These are phyloP conservation scores for Leishmania martiniquensis DNA, from an alignment of 208 protist species.

Conservation along the genomic window DNA sequence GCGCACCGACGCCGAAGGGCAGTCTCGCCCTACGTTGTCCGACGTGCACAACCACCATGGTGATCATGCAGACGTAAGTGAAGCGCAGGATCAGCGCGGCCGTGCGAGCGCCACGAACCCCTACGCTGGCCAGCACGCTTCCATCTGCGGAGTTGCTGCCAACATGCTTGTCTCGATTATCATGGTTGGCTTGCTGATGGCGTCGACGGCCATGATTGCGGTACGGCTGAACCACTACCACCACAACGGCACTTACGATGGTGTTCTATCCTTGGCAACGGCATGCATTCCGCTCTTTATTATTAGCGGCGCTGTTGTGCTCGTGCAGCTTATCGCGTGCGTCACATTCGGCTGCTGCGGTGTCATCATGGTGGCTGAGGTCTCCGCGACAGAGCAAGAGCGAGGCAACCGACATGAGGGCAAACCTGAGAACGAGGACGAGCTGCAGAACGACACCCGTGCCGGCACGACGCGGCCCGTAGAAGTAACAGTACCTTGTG, in stretches of 20 bases:
- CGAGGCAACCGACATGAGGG: constrained; percentile 23
- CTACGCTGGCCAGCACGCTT: constrained; percentile 21
- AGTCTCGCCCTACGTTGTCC: constrained; percentile 4
- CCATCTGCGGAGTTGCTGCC: constrained; percentile 10
- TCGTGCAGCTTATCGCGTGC: constrained; percentile 17
- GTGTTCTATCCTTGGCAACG: constrained; percentile 29
- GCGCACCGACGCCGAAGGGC: not conserved
- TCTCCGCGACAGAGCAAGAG: not conserved
- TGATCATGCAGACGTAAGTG: not conserved
- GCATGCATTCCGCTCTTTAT: constrained; percentile 70
- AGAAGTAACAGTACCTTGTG: not conserved
- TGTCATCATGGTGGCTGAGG: constrained; percentile 2
- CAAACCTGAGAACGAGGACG: not conserved
- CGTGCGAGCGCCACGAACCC: not conserved
- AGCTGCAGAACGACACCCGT: constrained; percentile 10
- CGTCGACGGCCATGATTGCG: constrained; percentile 50
- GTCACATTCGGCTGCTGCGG: constrained; percentile 34
- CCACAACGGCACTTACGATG: constrained; percentile 29
- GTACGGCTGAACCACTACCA: constrained; percentile 64
- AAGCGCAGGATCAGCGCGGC: not conserved
- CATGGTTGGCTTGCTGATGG: constrained; percentile 39
- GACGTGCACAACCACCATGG: constrained; percentile 1
- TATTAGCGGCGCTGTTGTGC: constrained; percentile 29
- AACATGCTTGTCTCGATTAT: constrained; percentile 20
- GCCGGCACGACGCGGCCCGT: not conserved